Evolutionary conservation across 2,329 filamentous ascomycete genomes (phyloP).

Genomic region (Alternaria solani): DNA sequence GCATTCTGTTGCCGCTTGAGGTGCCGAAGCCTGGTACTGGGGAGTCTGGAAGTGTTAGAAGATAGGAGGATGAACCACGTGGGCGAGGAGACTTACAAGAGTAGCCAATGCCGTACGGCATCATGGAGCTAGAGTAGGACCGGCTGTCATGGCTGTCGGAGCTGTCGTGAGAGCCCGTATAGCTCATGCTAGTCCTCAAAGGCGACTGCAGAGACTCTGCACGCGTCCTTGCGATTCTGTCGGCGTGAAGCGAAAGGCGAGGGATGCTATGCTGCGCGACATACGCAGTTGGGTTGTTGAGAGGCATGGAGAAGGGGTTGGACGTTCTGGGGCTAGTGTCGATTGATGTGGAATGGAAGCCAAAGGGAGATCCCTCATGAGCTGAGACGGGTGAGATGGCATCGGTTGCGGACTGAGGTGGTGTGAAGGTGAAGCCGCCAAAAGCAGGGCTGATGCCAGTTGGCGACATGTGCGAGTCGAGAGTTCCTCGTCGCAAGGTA

Average conservation of each 20-base stretch:
- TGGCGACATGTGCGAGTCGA: conserved; percentile 72
- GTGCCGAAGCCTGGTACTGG: conserved; percentile 53
- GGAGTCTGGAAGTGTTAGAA: conserved; percentile 42
- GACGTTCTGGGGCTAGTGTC: conserved; percentile 50
- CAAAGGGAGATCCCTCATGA: conserved; percentile 53
- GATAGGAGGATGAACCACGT: neutral
- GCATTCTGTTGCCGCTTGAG: conserved; percentile 48
- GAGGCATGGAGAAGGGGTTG: conserved; percentile 51
- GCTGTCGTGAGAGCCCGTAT: conserved; percentile 44
- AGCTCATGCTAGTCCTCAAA: conserved; percentile 57
- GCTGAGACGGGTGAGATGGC: conserved; percentile 56
- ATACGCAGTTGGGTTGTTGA: conserved; percentile 44
- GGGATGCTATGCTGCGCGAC: conserved; percentile 52
- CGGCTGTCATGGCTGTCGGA: conserved; percentile 34
- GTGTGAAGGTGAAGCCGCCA: conserved; percentile 70
- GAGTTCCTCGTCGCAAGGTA: conserved; percentile 68
- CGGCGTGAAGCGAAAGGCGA: conserved; percentile 54
- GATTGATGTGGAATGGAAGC: conserved; percentile 47
- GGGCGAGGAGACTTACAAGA: conserved; percentile 39
- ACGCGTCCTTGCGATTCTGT: conserved; percentile 52
- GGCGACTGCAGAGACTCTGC: conserved; percentile 56
- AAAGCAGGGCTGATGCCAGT: conserved; percentile 73
- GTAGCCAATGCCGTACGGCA: conserved; percentile 52
- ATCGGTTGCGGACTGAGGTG: conserved; percentile 60
- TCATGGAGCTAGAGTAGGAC: conserved; percentile 45